Conservation (phyloP, 1,139 yeast genomes). For the Pichia sp. region DNA sequence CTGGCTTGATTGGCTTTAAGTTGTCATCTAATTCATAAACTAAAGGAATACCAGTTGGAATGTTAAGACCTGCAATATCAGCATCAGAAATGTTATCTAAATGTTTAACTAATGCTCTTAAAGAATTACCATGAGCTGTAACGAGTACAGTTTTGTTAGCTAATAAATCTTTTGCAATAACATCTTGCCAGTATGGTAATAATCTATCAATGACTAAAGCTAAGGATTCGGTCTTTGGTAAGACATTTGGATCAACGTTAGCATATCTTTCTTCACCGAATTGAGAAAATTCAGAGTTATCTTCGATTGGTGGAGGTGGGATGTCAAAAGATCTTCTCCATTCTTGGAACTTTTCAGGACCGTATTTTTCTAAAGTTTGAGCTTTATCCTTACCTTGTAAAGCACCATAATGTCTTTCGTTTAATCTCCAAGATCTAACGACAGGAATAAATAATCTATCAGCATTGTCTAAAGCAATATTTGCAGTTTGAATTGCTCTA, state of each 20-base stretch:
- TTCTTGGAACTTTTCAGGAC: constrained; percentile 88
- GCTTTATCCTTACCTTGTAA: constrained; percentile 99
- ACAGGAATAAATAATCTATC: constrained; percentile 91
- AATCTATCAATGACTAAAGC: constrained; percentile 93
- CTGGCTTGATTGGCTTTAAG: constrained; percentile 86
- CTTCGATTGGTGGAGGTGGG: constrained; percentile 89
- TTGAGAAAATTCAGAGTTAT: constrained; percentile 77
- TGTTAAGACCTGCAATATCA: constrained; percentile 89
- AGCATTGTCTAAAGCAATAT: constrained; percentile 84
- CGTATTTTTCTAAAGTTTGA: constrained; percentile 79
- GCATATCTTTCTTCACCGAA: constrained; percentile 77
- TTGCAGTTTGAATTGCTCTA: constrained; percentile 97
- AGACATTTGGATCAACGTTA: constrained; percentile 72
- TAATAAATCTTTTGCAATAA: constrained; percentile 76
- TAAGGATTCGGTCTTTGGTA: constrained; percentile 94
- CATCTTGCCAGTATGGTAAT: constrained; percentile 97
- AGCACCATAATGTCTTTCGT: constrained; percentile 99
- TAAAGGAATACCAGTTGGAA: constrained; percentile 98
- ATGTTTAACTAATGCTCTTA: constrained; percentile 95
- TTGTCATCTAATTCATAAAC: constrained; percentile 89
- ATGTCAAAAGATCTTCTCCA: constrained; percentile 98
- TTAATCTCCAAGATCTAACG: constrained; percentile 94
- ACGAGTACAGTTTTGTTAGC: constrained; percentile 84
- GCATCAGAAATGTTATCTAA: constrained; percentile 89
- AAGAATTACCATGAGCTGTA: constrained; percentile 98